Base-by-base conservation (phyloP, 2,329 filamentous ascomycete species). In the Alternaria sp. region DNA sequence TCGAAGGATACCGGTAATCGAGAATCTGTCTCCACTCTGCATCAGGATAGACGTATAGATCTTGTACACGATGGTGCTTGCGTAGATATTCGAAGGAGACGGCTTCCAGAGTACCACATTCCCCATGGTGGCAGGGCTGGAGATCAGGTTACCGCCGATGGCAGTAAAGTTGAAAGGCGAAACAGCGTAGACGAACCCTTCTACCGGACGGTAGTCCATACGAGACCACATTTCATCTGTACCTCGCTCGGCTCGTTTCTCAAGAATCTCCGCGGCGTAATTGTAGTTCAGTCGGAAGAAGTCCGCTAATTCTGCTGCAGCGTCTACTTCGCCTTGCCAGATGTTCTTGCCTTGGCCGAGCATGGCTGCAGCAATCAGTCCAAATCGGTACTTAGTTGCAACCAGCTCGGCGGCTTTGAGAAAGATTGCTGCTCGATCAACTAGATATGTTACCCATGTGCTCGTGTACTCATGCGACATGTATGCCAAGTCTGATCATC, bases 41-140 rank as follows among this genome's bases (percentile, higher is more conserved):
- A 73, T 95, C 91, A 61, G 91, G 86, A 80, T 94, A 96, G 61
- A 93, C 83, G 77, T 95, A 86, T n/a, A 90, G 75, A 97, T 95
- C 76, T 93, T 86, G 82, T 96, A 92, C 40, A 96, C 84, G 55
- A 97, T 82, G 85, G 90, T 94, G 82, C 92, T 96, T 65, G 90
- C 92, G 24, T 90, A 90, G 63, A 97, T 90, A 45, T 93, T 91
- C 14, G 83, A 89, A 66, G 93, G 91, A 5, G 91, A 94, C 10
- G 93, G 93, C 84, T 97, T 97, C 93, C 93, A 97, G 39, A 97
- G 81, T 4, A 96, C 92, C 1, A 97, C 93, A 76, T 97, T 97
- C 59, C 93, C 93, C 82, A 97, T 88, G 60, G 97, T 81, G 0
- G 92, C 92, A 23, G 93, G 93, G 0, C 91, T 89, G 40, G 88